Evolutionary conservation across 2,329 filamentous ascomycete genomes (phyloP), one percentile per base, ranked within the genome.

Genomic region (Alternaria atra): DNA sequence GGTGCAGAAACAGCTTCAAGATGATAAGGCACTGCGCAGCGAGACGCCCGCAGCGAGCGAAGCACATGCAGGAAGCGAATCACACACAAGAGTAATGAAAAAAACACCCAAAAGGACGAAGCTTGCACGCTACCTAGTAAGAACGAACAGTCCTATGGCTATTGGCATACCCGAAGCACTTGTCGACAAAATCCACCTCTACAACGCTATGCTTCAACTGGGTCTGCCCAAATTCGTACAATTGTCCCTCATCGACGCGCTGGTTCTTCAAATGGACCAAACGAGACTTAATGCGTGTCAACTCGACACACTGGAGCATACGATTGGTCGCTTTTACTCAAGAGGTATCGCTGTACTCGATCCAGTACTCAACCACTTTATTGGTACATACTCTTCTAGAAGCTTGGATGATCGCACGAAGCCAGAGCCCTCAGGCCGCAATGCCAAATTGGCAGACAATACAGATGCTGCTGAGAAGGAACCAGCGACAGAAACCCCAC

Each of bases 191-290:
- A 71, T 71, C 1, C 64, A 72, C 27, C 56, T 71, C 2, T 72
- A 72, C 53, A 69, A 68, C 43, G 60, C 59, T 9, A 67, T 65
- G 62, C 56, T 70, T 2, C 70, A 72, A 20, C 55, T 72, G 1
- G 67, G 60, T 5, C 44, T 71, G 2, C 57, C 64, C 0, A 59
- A 47, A 6, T 61, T 43, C 10, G 27, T 67, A 12, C 61, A 67
- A 27, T 50, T 47, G 8, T 54, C 58, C 2, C 58, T 72, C 7
- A 62, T 64, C 7, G 58, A 70, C 23, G 42, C 46, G 12, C 59
- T 72, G 3, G 44, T 62, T 32, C 37, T 61, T 9, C 52, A 71
- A 23, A 66, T 71, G 64, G 62, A 65, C 52, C n/a, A 59, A 23
- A 63, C 42, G 2, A 30, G 42, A 0, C 55, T 67, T 7, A 40